phyloP scores from a whole-genome alignment of 768 basidiomycete genomes.

The Lactarius hengduanensis region DNA sequence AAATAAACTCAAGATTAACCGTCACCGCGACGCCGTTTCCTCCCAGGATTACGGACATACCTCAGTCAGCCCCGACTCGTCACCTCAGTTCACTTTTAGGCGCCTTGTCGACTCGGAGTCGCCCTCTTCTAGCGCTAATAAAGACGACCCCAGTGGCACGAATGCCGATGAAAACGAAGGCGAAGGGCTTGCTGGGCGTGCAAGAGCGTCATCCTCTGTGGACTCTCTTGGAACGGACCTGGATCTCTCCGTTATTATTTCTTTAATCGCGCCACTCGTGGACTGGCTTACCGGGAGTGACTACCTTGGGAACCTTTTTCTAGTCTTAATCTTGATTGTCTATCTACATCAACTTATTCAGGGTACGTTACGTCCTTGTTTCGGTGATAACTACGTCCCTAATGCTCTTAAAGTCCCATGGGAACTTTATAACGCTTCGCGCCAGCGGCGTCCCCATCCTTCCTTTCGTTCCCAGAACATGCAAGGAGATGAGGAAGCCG shows the following conservation, averaged over 20 bases:
- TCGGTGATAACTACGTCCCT: slow-evolving; percentile 2
- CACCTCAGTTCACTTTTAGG: slow-evolving; percentile 7
- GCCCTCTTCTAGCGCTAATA: slow-evolving; percentile 8
- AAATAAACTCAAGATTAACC: slow-evolving; percentile 7
- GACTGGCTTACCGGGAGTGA: slow-evolving; percentile 83
- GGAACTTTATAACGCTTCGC: slow-evolving; percentile 58
- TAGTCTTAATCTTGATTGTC: slow-evolving; percentile 67
- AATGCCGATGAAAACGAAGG: slow-evolving; percentile 21
- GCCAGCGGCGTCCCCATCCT: slow-evolving; percentile 42
- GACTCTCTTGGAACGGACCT: slow-evolving; percentile 60
- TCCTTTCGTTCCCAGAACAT: slow-evolving; percentile 26
- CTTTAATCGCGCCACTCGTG: slow-evolving; percentile 70
- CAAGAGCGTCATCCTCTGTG: background rate
- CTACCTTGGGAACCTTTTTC: slow-evolving; percentile 66
- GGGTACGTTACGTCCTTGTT: slow-evolving; percentile 43
- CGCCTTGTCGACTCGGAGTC: slow-evolving; percentile 8
- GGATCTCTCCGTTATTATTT: slow-evolving; percentile 67
- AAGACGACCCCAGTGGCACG: slow-evolving; percentile 20
- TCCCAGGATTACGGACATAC: background rate
- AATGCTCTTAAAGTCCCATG: slow-evolving; percentile 54
- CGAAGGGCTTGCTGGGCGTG: background rate
- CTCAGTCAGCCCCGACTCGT: background rate
- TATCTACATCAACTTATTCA: slow-evolving; percentile 83
- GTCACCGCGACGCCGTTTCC: background rate
- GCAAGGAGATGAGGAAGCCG: slow-evolving; percentile 32